Evolutionary conservation across 202 grass and related monocot species (phyloP).

Genomic region (Dendrocalamus latiflorus): DNA sequence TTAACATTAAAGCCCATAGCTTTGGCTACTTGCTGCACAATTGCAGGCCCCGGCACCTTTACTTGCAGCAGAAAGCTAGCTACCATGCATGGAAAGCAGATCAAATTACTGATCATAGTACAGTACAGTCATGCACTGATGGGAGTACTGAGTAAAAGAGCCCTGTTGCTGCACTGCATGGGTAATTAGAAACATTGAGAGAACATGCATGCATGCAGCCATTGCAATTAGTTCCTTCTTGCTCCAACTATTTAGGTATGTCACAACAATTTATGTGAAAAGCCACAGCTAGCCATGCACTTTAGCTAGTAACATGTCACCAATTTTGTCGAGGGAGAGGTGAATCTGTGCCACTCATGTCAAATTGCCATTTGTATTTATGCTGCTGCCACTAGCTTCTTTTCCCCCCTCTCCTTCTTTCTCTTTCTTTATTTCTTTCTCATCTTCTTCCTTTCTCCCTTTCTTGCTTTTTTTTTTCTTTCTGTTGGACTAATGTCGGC

Average conservation of each 20-base stretch:
- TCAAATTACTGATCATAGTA: conserved; percentile 28
- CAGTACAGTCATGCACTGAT: background rate
- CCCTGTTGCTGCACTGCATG: background rate
- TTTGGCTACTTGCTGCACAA: conserved; percentile 41
- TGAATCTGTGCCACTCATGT: conserved; percentile 38
- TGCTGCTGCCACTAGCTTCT: conserved; percentile 21
- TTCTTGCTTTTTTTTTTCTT: background rate
- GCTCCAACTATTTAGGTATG: conserved; percentile 18
- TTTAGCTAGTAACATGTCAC: conserved; percentile 23
- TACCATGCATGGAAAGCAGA: conserved; percentile 41
- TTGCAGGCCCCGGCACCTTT: conserved; percentile 24
- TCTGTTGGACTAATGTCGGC: no score
- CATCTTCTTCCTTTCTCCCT: background rate
- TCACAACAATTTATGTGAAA: conserved; percentile 13
- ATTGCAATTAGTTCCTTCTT: conserved; percentile 16
- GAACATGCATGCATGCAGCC: background rate
- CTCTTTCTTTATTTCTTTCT: background rate
- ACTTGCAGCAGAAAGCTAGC: conserved; percentile 37
- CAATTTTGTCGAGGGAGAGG: background rate
- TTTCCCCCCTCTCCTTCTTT: background rate
- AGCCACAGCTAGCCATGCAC: conserved; percentile 9
- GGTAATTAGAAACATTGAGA: background rate
- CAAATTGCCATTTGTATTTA: conserved; percentile 39
- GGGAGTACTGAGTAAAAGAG: background rate
- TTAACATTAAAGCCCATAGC: conserved; percentile 47